Percentiles rank a stretch among this genome's conserved stretches.
These are phyloP conservation scores for Sporothrix schenckii DNA, from an alignment of 2,329 filamentous ascomycete genomes.

Conservation along the genomic window DNA sequence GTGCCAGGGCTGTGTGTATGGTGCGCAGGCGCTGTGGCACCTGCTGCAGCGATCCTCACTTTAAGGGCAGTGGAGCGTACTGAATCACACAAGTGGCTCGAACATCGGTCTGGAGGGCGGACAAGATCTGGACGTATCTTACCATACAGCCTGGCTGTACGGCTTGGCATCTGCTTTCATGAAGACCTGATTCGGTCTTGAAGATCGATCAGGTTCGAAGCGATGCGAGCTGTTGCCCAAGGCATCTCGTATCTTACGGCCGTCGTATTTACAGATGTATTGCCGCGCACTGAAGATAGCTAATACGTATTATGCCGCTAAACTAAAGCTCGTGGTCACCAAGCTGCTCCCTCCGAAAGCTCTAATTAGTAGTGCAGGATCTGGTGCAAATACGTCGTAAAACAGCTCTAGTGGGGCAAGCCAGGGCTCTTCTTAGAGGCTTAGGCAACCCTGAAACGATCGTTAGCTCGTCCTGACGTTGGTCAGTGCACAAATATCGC, in stretches of 20 bases:
- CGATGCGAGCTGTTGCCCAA: neutral
- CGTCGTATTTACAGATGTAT: no score
- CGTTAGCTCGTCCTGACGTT: neutral
- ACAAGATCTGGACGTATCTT: neutral
- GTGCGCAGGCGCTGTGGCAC: neutral
- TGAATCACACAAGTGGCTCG: neutral
- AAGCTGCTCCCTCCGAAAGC: neutral
- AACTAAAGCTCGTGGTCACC: neutral
- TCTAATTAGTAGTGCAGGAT: constrained; percentile 4
- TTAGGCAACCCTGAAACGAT: neutral
- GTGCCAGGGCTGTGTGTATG: neutral
- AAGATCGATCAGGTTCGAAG: neutral
- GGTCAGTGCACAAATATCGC: constrained; percentile 9
- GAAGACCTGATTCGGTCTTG: neutral
- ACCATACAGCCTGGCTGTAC: neutral
- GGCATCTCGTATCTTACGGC: neutral
- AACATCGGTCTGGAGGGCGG: neutral
- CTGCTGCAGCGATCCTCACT: constrained; percentile 17
- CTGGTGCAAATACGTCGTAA: neutral
- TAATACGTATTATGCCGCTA: neutral
- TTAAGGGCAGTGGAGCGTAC: constrained; percentile 10
- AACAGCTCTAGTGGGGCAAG: constrained; percentile 21
- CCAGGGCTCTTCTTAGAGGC: neutral
- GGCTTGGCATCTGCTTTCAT: neutral
- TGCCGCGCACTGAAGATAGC: neutral